Conservation (phyloP, 257 asterid species). For the Fraxinus pennsylvanica region DNA sequence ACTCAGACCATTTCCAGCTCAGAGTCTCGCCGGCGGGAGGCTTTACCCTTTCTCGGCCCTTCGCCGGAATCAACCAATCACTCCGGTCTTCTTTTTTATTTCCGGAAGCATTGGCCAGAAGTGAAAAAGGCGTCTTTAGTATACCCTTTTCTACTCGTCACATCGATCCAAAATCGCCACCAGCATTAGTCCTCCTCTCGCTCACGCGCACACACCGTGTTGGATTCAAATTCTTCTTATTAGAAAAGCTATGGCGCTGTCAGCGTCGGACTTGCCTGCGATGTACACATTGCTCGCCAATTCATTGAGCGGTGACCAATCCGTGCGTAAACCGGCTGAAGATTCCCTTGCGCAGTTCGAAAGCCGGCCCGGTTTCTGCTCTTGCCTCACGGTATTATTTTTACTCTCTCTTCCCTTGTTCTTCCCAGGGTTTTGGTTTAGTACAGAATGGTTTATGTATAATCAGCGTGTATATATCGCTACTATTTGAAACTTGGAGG, state of each 20-base stretch:
- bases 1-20: conserved; percentile 31
- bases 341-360: conserved; percentile 78
- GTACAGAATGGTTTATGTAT: neutral
- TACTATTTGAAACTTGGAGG: neutral
- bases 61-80: conserved; percentile 23
- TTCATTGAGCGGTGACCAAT: conserved; percentile 76
- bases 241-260: conserved; percentile 58
- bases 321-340: conserved; percentile 88
- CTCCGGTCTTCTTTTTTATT: neutral
- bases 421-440: conserved; percentile 17
- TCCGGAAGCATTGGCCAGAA: conserved; percentile 14
- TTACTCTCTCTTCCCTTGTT: neutral
- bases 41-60: conserved; percentile 41
- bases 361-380: conserved; percentile 91
- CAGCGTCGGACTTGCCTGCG: conserved; percentile 81
- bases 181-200: conserved; percentile 4
- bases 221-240: conserved; percentile 6
- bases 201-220: conserved; percentile 9
- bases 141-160: conserved; percentile 30
- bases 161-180: conserved; percentile 36
- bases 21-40: conserved; percentile 28
- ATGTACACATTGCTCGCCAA: conserved; percentile 70
- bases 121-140: conserved; percentile 13
- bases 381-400: conserved; percentile 77
- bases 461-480: neutral